Percentiles rank a stretch among this genome's conserved stretches.
phyloP scores from a whole-genome alignment of 495 filamentous ascomycete species.

The Hypoxylon lienhwacheense region DNA sequence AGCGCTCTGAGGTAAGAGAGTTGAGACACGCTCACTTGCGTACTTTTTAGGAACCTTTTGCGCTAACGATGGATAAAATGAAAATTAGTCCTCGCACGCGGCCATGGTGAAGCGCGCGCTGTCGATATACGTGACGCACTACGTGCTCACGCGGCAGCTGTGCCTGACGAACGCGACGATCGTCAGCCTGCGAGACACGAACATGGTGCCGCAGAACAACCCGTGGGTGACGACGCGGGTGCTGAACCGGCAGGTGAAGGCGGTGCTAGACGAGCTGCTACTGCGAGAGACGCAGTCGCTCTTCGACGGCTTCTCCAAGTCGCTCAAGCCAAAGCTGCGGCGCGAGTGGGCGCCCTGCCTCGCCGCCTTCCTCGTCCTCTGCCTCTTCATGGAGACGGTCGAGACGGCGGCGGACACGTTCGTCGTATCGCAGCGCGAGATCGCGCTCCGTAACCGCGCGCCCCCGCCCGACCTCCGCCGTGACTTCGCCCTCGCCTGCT shows the following conservation, averaged over 20 bases:
- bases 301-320: constrained; percentile 50
- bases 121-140: constrained; percentile 54
- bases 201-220: constrained; percentile 41
- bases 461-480: constrained; percentile 42
- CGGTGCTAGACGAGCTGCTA: constrained; percentile 53
- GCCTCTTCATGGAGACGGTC: constrained; percentile 55
- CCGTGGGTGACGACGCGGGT: constrained; percentile 52
- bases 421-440: constrained; percentile 52
- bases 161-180: constrained; percentile 49
- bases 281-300: constrained; percentile 48
- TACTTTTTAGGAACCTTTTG: background rate
- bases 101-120: constrained; percentile 50
- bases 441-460: constrained; percentile 39
- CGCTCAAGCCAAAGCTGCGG: constrained; percentile 52
- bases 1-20: constrained; percentile 42
- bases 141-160: constrained; percentile 53
- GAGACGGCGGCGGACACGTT: constrained; percentile 54
- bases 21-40: too few relatives aligned
- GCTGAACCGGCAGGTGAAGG: constrained; percentile 56
- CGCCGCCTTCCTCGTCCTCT: constrained; percentile 53
- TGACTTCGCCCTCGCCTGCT: constrained; percentile 45
- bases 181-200: constrained; percentile 38
- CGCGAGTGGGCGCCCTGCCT: constrained; percentile 56
- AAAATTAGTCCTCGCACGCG: constrained; percentile 17
- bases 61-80: background rate